Conservation (phyloP, 805 yeast genomes). For the Yamadazyma phyllophila region DNA sequence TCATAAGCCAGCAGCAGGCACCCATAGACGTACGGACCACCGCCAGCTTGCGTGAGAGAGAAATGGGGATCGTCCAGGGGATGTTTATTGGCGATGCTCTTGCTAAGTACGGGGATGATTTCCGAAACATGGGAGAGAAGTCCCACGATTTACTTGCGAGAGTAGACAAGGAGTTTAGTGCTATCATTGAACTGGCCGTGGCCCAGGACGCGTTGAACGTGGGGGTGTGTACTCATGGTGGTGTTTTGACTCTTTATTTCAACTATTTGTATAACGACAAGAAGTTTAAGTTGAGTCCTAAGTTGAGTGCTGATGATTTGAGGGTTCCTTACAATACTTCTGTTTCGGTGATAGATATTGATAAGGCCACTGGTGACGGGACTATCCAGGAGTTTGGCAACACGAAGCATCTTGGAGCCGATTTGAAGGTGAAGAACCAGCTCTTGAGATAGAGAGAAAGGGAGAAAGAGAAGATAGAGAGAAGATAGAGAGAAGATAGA, state of each 20-base stretch:
- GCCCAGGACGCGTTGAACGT: constrained; percentile 45
- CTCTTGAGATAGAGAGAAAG: constrained; percentile 40
- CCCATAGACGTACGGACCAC: constrained; percentile 20
- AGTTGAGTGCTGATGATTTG: constrained; percentile 39
- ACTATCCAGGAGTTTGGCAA: constrained; percentile 57
- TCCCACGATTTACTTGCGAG: constrained; percentile 46
- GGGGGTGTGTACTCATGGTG: constrained; percentile 75
- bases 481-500: neutral
- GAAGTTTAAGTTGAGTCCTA: constrained; percentile 36
- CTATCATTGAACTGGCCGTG: constrained; percentile 37
- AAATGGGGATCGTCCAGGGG: constrained; percentile 77
- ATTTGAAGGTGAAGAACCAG: constrained; percentile 49
- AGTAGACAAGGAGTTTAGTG: constrained; percentile 46
- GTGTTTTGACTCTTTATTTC: constrained; percentile 63
- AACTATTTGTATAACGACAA: constrained; percentile 46
- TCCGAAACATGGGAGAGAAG: constrained; percentile 66
- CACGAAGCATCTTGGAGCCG: constrained; percentile 64
- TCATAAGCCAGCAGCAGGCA: constrained; percentile 30
- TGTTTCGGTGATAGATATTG: constrained; percentile 61
- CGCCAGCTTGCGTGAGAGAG: constrained; percentile 61
- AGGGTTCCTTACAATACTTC: constrained; percentile 75
- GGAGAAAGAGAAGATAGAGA: neutral
- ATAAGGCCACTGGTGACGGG: constrained; percentile 40
- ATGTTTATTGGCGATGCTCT: constrained; percentile 69
- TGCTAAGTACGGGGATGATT: constrained; percentile 53